Conservation (phyloP, 495 filamentous ascomycete genomes). For the Tuber borchii region DNA sequence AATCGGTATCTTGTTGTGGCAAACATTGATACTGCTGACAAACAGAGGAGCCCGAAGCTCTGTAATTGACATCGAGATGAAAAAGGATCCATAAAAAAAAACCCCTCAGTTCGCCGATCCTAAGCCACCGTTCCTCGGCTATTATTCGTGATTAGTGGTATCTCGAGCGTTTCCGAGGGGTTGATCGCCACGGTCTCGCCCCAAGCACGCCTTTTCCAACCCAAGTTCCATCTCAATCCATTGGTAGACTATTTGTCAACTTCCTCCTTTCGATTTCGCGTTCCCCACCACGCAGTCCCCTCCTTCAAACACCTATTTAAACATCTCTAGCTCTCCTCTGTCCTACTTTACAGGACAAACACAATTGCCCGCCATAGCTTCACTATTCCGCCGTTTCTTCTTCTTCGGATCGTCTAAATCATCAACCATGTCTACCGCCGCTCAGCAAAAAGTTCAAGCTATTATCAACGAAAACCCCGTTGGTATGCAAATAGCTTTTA, state of each 20-base stretch:
- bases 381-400: constrained; percentile 72
- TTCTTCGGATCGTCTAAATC: constrained; percentile 58
- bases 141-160: background rate
- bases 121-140: background rate
- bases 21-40: background rate
- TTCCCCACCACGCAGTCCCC: constrained; percentile 8
- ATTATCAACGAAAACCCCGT: constrained; percentile 92
- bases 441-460: constrained; percentile 73
- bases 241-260: background rate
- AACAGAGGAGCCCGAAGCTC: background rate
- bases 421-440: constrained; percentile 59
- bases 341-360: constrained; percentile 15
- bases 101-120: background rate
- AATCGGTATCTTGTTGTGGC: background rate
- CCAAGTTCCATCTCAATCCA: background rate
- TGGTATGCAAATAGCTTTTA: constrained; percentile 51
- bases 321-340: background rate
- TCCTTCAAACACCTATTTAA: background rate
- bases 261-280: background rate
- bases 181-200: background rate
- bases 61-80: background rate
- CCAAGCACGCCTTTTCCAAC: background rate
- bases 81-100: background rate
- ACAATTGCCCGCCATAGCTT: constrained; percentile 57
- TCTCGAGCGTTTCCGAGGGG: background rate